A percentile compares a stretch with the other conserved stretches of the same genome.
Conservation (phyloP, 2,329 filamentous ascomycete genomes). For the Pyrenophora graminea region DNA sequence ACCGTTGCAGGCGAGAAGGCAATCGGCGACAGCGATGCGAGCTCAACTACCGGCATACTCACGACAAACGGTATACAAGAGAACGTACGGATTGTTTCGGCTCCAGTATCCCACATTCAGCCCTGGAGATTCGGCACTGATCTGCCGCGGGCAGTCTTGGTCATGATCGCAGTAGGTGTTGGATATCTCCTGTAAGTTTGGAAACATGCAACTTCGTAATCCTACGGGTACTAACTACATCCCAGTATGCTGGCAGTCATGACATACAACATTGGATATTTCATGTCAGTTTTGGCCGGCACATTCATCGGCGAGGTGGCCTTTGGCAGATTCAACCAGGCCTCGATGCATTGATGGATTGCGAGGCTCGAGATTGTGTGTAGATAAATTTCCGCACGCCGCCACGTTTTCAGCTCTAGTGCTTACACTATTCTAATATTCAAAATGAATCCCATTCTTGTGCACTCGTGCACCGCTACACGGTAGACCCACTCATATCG, state of each 20-base stretch:
- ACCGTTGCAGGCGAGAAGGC: conserved; percentile 68
- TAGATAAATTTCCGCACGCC: not conserved
- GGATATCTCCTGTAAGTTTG: conserved; percentile 81
- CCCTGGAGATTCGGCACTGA: conserved; percentile 86
- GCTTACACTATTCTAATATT: no score
- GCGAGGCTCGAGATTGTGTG: not conserved
- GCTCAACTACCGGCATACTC: conserved; percentile 67
- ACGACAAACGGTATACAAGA: conserved; percentile 81
- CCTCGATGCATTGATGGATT: conserved; percentile 8
- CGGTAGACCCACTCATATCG: no score
- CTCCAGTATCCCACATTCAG: conserved; percentile 56
- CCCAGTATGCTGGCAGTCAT: conserved; percentile 87
- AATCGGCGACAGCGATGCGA: conserved; percentile 59
- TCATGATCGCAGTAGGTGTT: conserved; percentile 73
- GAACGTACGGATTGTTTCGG: conserved; percentile 73
- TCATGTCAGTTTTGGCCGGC: conserved; percentile 75
- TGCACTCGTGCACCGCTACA: no score
- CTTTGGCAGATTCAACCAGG: conserved; percentile 68
- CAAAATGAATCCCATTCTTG: not conserved
- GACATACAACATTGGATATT: conserved; percentile 87
- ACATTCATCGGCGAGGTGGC: conserved; percentile 85
- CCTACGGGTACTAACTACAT: conserved; percentile 22
- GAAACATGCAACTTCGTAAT: not conserved
- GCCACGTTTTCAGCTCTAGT: not conserved
- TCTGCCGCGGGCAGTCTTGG: conserved; percentile 70